Evolutionary conservation across 768 basidiomycete genomes (phyloP), one percentile per base, ranked within the genome.

Genomic region (Baorangia bicolor): DNA sequence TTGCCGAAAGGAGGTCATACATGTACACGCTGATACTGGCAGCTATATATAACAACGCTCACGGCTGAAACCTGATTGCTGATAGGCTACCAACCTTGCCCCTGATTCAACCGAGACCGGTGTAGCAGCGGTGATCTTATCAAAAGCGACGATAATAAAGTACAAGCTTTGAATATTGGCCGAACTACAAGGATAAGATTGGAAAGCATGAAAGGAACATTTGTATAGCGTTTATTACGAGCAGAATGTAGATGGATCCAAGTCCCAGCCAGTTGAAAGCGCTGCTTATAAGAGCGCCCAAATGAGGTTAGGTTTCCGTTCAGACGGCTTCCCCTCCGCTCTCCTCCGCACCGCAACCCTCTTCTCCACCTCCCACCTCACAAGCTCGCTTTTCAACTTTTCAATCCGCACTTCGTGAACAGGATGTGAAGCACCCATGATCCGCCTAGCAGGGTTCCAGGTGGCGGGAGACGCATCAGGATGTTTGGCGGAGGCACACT

Each of bases 391-490:
- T 53, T 72, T 70, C 12, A 83, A 66, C 27, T 67, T 74, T 46
- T 69, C 64, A 4, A 78, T 63, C 39, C 82, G 72, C 46, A 77
- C 73, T 31, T 74, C 73, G 10, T 76, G 67, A 1, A 79, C 71
- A 1, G 82, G 81, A 65, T 83, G 81, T 2, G 74, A 72, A 2
- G 71, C 56, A n/a, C 71, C 71, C 73, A 73, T 73, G 33, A 76
- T 67, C 18, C 58, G 69, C 47, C 66, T 51, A 34, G 66, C 58
- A 10, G 69, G 60, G 10, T 61, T 60, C 60, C 63, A 63, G 5
- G 51, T 42, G 11, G 49, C 31, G 10, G 45, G 25, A 21, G 57
- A 47, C 12, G 40, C 23, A n/a, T 64, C 62, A 5, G 63, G 41
- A 23, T 27, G 34, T 7, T 53, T 51, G 35, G 61, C 58, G 1